Evolutionary conservation across 163 green algal genomes (phyloP).

Genomic region (Volvox carteri): DNA sequence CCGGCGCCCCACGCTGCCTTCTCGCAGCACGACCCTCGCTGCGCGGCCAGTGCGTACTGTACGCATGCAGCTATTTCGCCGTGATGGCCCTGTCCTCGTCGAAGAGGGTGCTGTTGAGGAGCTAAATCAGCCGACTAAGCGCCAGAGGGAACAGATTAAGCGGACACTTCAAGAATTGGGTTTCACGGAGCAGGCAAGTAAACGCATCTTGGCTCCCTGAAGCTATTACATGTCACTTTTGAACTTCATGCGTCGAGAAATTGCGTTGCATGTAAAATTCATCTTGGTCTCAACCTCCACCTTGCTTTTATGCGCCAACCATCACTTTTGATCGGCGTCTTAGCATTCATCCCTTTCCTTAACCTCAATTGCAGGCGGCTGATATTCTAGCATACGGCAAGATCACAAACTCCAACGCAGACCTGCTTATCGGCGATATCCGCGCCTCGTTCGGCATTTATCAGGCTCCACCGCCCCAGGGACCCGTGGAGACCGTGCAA

Average conservation of each 20-base stretch:
- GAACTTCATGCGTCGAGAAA: neutral
- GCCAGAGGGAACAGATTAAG: slow-evolving; percentile 41
- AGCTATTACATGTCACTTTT: neutral
- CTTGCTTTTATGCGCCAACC: too few relatives aligned
- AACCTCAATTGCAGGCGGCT: slow-evolving; percentile 28
- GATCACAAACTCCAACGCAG: slow-evolving; percentile 46
- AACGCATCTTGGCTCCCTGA: neutral
- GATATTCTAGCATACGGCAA: slow-evolving; percentile 47
- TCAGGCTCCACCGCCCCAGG: neutral
- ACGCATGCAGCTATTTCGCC: slow-evolving; percentile 24
- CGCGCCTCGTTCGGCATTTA: slow-evolving; percentile 48
- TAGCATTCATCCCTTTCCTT: too few relatives aligned
- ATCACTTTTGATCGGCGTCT: too few relatives aligned
- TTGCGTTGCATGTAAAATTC: neutral
- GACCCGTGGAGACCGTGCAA: slow-evolving; percentile 22
- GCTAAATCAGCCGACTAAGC: slow-evolving; percentile 17
- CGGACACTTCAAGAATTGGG: slow-evolving; percentile 31
- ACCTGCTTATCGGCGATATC: slow-evolving; percentile 55
- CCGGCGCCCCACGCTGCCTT: neutral
- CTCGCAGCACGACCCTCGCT: neutral
- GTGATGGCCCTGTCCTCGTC: neutral
- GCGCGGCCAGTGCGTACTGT: neutral
- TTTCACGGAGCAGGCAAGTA: slow-evolving; percentile 44
- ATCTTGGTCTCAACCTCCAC: too few relatives aligned
- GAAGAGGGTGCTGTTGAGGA: slow-evolving; percentile 12